Evolutionary conservation across 805 yeast species (phyloP), one percentile per base, ranked within the genome.

Genomic region (Kuraishia hungarica): DNA sequence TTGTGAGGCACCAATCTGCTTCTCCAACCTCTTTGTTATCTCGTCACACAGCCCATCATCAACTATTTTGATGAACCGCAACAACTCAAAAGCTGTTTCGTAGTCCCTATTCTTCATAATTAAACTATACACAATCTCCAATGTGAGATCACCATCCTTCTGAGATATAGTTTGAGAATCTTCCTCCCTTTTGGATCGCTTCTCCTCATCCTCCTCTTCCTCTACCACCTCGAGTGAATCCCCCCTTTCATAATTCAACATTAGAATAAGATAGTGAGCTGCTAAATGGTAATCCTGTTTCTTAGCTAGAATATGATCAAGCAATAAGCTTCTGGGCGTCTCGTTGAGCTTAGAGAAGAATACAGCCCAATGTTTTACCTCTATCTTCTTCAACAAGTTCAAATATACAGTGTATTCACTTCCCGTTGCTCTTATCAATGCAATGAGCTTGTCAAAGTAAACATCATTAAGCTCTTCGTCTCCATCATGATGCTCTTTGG

Each of bases 81-180:
- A 72, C 55, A 81, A 66, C 59, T 81, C 84, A 63, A 79, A 80
- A 48, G 83, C 76, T 62, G 81, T 77, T 50, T 78, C 82, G 73
- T 79, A 81, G 55, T 72, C 70, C n/a, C 70, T 69, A 7, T 64
- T 62, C 43, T 68, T 68, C 11, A 3, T 53, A 19, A 69, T 65
- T 53, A 81, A 67, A 66, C 77, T 74, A 53, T 67, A 64, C 50
- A 81, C 67, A 15, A 80, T 78, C 53, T 74, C 66, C 39, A 73
- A 60, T 21, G 79, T 74, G 54, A 80, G 67, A 11, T 61, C 61
- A 29, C 72, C 66, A 61, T 81, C 85, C 7, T 66, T 61, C 3
- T 56, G 48, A 55, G 67, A 65, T 22, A 53, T 50, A n/a, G 43
- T 22, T 11, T n/a, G 21, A 28, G n/a, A n/a, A n/a, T n/a, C n/a